Conservation (phyloP, 2,329 filamentous ascomycete genomes). For the Lasiodiplodia sp. region DNA sequence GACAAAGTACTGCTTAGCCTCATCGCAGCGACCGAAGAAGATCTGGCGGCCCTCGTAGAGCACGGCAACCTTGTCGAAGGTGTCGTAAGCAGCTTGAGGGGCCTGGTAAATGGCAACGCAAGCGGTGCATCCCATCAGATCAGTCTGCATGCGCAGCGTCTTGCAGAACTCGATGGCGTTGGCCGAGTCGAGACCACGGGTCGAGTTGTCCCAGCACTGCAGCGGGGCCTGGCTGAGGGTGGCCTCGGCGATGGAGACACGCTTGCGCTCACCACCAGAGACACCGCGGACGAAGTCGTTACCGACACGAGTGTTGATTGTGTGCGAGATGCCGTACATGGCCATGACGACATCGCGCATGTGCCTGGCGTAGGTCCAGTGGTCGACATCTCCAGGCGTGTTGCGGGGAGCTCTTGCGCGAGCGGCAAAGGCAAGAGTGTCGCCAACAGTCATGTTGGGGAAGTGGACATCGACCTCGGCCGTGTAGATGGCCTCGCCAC, state of each 20-base stretch:
- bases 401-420: conserved; percentile 68
- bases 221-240: conserved; percentile 64
- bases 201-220: conserved; percentile 77
- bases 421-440: conserved; percentile 79
- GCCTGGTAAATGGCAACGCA: conserved; percentile 76
- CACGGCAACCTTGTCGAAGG: conserved; percentile 71
- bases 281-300: conserved; percentile 76
- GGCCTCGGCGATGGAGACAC: conserved; percentile 79
- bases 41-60: conserved; percentile 72
- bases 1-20: conserved; percentile 72
- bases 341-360: conserved; percentile 75
- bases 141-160: conserved; percentile 67
- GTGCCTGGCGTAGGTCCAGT: conserved; percentile 64
- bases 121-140: conserved; percentile 67
- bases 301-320: conserved; percentile 72
- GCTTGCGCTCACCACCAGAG: conserved; percentile 76
- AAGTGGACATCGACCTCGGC: conserved; percentile 84
- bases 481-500: conserved; percentile 84
- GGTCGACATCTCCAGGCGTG: conserved; percentile 64
- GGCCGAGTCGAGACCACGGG: conserved; percentile 71
- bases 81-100: conserved; percentile 70
- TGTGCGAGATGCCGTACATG: conserved; percentile 76
- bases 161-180: conserved; percentile 74
- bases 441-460: conserved; percentile 74
- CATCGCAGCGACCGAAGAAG: conserved; percentile 68